Evolutionary conservation across 1,139 yeast species (phyloP).

Genomic region (Candida dubliniensis): DNA sequence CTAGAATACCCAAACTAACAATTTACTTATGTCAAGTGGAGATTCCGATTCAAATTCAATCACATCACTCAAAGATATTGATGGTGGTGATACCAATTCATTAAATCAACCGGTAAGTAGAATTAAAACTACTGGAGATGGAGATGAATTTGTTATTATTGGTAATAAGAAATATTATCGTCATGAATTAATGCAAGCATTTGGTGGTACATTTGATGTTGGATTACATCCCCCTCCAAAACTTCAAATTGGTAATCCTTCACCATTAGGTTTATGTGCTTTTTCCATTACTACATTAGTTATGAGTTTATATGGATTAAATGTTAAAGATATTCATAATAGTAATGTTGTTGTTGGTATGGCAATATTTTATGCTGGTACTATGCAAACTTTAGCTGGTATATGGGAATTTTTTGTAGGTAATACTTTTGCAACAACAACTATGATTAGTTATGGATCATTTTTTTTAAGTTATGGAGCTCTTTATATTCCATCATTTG

Average conservation of each 20-base stretch:
- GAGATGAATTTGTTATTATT: conserved; percentile 25
- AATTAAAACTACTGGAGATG: conserved; percentile 22
- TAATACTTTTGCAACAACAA: conserved; percentile 37
- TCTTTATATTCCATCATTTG: conserved; percentile 31
- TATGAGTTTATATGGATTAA: conserved; percentile 36
- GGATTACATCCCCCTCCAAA: conserved; percentile 30
- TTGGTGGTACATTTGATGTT: conserved; percentile 18
- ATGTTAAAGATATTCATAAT: conserved; percentile 32
- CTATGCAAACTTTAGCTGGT: conserved; percentile 44
- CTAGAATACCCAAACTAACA: too few species aligned
- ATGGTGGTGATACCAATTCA: not conserved
- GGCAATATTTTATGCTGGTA: conserved; percentile 42
- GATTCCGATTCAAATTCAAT: conserved; percentile 1
- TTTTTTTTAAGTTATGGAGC: conserved; percentile 41
- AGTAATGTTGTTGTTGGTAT: conserved; percentile 42
- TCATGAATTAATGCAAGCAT: conserved; percentile 41
- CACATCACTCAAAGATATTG: not conserved
- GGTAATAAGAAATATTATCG: conserved; percentile 35
- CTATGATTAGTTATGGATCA: conserved; percentile 36
- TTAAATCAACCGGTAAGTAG: conserved; percentile 13
- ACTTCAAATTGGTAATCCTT: conserved; percentile 49
- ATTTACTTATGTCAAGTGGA: not conserved
- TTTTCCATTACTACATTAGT: conserved; percentile 48
- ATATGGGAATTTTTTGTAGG: conserved; percentile 44
- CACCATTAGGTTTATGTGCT: conserved; percentile 55